These are phyloP conservation scores for Irpex rosettiformis DNA, from an alignment of 1,284 basidiomycete species.

Conservation along the genomic window DNA sequence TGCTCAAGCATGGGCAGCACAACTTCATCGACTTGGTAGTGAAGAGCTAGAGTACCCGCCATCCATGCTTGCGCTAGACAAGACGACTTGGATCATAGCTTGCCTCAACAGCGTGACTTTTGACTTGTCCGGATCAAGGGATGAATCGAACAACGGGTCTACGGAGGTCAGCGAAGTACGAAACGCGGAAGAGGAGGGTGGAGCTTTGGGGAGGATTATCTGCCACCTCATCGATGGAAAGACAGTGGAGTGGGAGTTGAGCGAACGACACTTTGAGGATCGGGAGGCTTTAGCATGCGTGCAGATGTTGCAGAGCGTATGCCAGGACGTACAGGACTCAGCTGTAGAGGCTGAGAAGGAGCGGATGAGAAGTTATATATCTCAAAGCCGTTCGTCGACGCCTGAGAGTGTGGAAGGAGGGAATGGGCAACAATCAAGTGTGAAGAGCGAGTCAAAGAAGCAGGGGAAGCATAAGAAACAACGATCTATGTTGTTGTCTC, in stretches of 20 bases:
- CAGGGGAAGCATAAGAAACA: conserved; percentile 51
- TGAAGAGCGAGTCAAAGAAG: conserved; percentile 9
- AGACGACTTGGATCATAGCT: conserved; percentile 52
- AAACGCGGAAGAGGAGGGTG: neutral
- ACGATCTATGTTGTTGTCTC: conserved; percentile 60
- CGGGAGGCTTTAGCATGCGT: conserved; percentile 32
- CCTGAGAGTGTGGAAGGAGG: conserved; percentile 1
- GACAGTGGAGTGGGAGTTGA: conserved; percentile 45
- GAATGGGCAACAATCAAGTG: neutral
- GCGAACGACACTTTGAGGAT: conserved; percentile 5
- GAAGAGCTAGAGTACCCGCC: conserved; percentile 53
- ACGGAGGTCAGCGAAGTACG: neutral
- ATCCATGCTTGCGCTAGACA: conserved; percentile 50
- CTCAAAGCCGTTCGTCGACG: neutral
- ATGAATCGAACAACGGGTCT: neutral
- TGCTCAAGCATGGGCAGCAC: conserved; percentile 54
- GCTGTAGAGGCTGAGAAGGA: conserved; percentile 36
- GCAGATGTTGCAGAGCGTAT: conserved; percentile 43
- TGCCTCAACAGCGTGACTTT: conserved; percentile 59
- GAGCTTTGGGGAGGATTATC: conserved; percentile 25
- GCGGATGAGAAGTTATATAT: conserved; percentile 18
- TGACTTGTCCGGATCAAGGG: conserved; percentile 40
- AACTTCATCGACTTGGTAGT: conserved; percentile 45
- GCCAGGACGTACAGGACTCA: conserved; percentile 49
- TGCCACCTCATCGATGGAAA: conserved; percentile 58